Conservation (phyloP, 164 flowering plant genomes). For the Kalanchoe fedtschenkoi region DNA sequence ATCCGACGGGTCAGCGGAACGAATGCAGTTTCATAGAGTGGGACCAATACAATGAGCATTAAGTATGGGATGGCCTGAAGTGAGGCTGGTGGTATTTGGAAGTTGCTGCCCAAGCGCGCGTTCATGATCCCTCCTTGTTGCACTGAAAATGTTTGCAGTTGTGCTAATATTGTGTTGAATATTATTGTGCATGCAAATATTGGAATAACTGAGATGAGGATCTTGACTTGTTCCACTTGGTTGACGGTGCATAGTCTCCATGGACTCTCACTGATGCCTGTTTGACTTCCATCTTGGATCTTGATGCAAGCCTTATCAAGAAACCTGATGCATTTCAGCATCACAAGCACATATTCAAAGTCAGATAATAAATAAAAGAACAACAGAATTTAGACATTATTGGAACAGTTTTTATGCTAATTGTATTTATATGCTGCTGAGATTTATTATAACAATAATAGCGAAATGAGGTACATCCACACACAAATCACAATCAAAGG, state of each 20-base stretch:
- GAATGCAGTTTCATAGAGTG: slow-evolving; percentile 48
- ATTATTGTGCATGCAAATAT: slow-evolving; percentile 68
- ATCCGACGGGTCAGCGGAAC: slow-evolving; percentile 48
- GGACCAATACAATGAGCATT: slow-evolving; percentile 56
- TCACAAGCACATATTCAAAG: not conserved
- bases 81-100: slow-evolving; percentile 68
- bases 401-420: no score
- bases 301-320: slow-evolving; percentile 77
- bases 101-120: slow-evolving; percentile 27
- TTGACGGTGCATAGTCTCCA: slow-evolving; percentile 59
- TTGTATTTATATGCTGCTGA: no score
- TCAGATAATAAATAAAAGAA: no score
- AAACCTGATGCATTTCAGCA: slow-evolving; percentile 32
- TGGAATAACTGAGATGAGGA: slow-evolving; percentile 46
- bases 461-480: no score
- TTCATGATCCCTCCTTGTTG: slow-evolving; percentile 68
- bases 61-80: slow-evolving; percentile 66
- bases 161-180: slow-evolving; percentile 69
- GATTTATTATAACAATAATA: no score
- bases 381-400: no score
- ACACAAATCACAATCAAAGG: not conserved
- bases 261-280: slow-evolving; percentile 42
- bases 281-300: slow-evolving; percentile 19
- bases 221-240: slow-evolving; percentile 71
- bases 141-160: slow-evolving; percentile 76